These are phyloP conservation scores for Corylus avellana DNA, from an alignment of 306 rosid genomes.

Conservation along the genomic window DNA sequence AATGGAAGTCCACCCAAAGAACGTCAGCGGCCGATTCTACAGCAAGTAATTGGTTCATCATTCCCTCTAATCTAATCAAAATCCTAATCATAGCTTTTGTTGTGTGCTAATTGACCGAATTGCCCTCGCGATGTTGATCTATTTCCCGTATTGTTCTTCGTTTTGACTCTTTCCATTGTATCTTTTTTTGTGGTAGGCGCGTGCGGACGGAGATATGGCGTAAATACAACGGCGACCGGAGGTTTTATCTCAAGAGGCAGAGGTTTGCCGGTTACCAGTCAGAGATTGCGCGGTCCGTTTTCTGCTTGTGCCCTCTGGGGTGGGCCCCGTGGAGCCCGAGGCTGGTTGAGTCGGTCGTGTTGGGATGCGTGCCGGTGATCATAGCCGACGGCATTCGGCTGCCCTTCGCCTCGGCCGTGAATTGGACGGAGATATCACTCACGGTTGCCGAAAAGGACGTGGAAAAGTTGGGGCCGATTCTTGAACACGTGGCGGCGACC, in stretches of 20 bases:
- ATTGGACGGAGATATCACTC: slow-evolving; percentile 77
- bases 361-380: slow-evolving; percentile 90
- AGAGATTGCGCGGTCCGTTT: slow-evolving; percentile 75
- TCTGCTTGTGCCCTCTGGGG: slow-evolving; percentile 86
- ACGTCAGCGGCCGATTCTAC: slow-evolving; percentile 88
- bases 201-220: slow-evolving; percentile 81
- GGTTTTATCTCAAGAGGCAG: slow-evolving; percentile 68
- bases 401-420: slow-evolving; percentile 63
- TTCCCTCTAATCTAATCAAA: slow-evolving; percentile 19
- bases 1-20: slow-evolving; percentile 95
- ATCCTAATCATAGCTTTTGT: not conserved
- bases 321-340: slow-evolving; percentile 99
- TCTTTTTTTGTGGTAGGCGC: slow-evolving; percentile 34
- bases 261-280: slow-evolving; percentile 87
- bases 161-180: not conserved
- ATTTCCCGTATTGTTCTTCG: too few species aligned
- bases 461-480: slow-evolving; percentile 52
- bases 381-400: slow-evolving; percentile 81
- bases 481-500: slow-evolving; percentile 78
- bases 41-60: slow-evolving; percentile 66
- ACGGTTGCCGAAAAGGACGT: slow-evolving; percentile 84
- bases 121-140: slow-evolving; percentile 17
- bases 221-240: slow-evolving; percentile 61
- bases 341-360: slow-evolving; percentile 73
- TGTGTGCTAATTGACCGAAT: not conserved